A percentile compares a stretch with the other conserved stretches of the same genome.
Evolutionary conservation across 371 early-diverging fungal genomes (phyloP).

Genomic region (Rhizopus arrhizus): DNA sequence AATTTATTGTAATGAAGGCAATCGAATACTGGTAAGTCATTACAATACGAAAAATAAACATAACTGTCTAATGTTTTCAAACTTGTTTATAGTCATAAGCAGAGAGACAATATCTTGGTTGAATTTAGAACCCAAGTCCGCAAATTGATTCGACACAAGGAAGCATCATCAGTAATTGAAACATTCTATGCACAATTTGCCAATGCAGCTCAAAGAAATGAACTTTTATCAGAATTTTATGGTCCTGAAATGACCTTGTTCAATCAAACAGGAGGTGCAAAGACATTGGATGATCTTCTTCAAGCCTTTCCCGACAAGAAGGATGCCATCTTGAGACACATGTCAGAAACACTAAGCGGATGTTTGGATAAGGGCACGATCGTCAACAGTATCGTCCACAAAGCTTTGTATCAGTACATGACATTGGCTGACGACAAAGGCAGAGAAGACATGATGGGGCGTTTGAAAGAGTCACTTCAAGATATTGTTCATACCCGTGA

Average conservation of each 20-base stretch:
- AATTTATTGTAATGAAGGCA: conserved; percentile 86
- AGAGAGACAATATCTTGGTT: conserved; percentile 72
- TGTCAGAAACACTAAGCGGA: conserved; percentile 69
- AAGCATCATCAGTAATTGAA: conserved; percentile 84
- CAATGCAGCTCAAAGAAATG: conserved; percentile 74
- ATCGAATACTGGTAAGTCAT: conserved; percentile 75
- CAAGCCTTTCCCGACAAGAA: conserved; percentile 75
- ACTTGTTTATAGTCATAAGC: conserved; percentile 56
- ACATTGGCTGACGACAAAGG: conserved; percentile 62
- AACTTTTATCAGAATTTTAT: conserved; percentile 89
- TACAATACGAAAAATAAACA: not conserved
- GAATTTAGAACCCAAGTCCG: conserved; percentile 84
- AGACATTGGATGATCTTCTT: conserved; percentile 70
- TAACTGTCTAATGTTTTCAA: not conserved
- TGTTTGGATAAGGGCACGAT: conserved; percentile 86
- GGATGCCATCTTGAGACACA: conserved; percentile 71
- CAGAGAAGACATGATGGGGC: conserved; percentile 64
- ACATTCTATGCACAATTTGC: conserved; percentile 83
- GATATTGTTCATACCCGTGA: conserved; percentile 91
- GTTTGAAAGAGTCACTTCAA: conserved; percentile 81
- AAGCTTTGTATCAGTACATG: conserved; percentile 84
- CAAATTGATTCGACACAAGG: conserved; percentile 79
- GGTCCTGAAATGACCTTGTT: conserved; percentile 90
- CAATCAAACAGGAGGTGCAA: conserved; percentile 44
- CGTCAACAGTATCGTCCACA: conserved; percentile 85